Evolutionary conservation across 306 rosid species (phyloP).

Genomic region (Hylodesmum podocarpum): DNA sequence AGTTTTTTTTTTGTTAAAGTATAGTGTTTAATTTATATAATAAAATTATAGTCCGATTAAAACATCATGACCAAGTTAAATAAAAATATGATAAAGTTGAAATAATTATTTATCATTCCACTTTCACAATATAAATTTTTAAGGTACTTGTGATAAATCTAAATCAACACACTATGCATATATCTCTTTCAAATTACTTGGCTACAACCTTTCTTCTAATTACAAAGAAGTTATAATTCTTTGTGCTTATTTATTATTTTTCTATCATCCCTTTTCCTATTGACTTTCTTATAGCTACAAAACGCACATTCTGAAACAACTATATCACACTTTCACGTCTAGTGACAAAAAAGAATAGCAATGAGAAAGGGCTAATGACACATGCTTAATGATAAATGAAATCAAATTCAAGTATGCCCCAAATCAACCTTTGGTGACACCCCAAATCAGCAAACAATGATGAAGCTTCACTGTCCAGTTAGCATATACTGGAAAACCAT

Average conservation of each 20-base stretch:
- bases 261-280: not conserved
- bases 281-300: not conserved
- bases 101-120: too few species aligned
- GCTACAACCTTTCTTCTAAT: too few species aligned
- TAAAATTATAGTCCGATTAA: too few species aligned
- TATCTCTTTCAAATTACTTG: too few species aligned
- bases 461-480: slow-evolving; percentile 41
- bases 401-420: slow-evolving; percentile 30
- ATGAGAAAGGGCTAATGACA: not conserved
- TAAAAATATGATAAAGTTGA: too few species aligned
- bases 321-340: not conserved
- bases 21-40: too few species aligned
- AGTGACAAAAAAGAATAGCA: not conserved
- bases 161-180: too few species aligned
- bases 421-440: slow-evolving; percentile 46
- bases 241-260: not conserved
- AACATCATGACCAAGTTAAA: too few species aligned
- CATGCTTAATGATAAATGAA: slow-evolving; percentile 38
- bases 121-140: too few species aligned
- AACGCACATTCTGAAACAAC: not conserved
- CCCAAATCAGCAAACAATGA: slow-evolving; percentile 53
- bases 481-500: slow-evolving; percentile 40
- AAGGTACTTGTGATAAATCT: too few species aligned
- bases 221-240: not conserved
- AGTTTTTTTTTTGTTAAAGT: too few species aligned